Evolutionary conservation across 306 rosid species (phyloP), one percentile per base, ranked within the genome.

Genomic region (Cucumis cinereus): DNA sequence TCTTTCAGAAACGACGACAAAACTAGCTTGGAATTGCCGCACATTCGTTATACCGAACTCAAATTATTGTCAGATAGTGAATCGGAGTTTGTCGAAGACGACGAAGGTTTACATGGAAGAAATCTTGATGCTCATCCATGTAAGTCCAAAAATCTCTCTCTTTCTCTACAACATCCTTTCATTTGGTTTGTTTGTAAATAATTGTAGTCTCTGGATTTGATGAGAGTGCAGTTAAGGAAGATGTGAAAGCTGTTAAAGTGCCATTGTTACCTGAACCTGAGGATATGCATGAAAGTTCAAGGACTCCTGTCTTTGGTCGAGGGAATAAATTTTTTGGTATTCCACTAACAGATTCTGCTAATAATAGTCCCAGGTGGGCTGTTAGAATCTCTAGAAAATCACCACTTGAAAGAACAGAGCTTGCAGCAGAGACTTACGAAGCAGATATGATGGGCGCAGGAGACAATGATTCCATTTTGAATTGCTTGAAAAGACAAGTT

Each of bases 271-370:
- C 83, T 62, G 91, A 85, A 56, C 79, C 68, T 7, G 97, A 86
- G 36, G 89, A 72, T 5, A 22, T 16, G 24, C 40, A 91, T 58
- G 90, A 90, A 17, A 91, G 87, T 50, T 36, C 82, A 10, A 90
- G 80, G 75, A 90, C 96, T 35, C 89, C 96, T 1, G 79, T 72
- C 14, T 81, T 80, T 56, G 49, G 79, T 10, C 87, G 33, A 83
- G 90, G 91, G 36, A 89, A 84, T 66, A 89, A 81, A 80, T 90
- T 95, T 79, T 92, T 90, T 38, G 98, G 97, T 43, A 83, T 87
- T 77, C 85, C 98, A 36, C 83, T 94, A 7, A 72, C 76, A 20
- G 96, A 90, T 85, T 89, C 91, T 53, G 86, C 90, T 77, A 77
- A 75, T 56, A 90, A 79, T 77, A 85, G 89, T 76, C 97, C 96